Evolutionary conservation across 345 rosid species (phyloP), one percentile per base, ranked within the genome.

Genomic region (Trapa bicornis): DNA sequence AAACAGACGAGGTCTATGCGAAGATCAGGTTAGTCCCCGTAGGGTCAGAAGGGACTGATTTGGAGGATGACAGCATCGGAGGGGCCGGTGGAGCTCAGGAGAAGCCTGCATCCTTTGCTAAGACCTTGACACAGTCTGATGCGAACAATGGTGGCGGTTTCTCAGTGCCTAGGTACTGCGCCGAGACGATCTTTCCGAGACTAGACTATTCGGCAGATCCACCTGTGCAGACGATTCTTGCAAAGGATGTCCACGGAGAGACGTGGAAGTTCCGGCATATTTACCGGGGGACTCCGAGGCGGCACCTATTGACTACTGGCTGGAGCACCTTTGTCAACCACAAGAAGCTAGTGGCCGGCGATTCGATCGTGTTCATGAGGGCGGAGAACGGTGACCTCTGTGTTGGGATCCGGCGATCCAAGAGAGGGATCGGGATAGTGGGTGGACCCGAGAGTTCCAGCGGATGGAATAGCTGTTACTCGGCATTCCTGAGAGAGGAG

Each of bases 91-190:
- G 80, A 35, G 37, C 63, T n/a, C 83, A 75, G 48, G 88, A 85
- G 65, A 87, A 84, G 65, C 88, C 89, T 5, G 82, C 87, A 36
- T 88, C 89, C 15, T 88, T 88, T 74, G 95, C 91, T 3, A 88
- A 88, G 76, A 86, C 89, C 12, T 72, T 88, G 75, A 88, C 89
- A 29, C 87, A 86, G 47, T 88, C 95, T 0, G 95, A 88, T 76
- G 95, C 95, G 5, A 88, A 88, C 74, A 88, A 88, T 62, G 95
- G 95, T 13, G 95, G 95, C 1, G 91, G 95, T 3, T 88, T 88
- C 73, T 88, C 95, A 0, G 95, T 88, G 54, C 95, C 95, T 0
- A 77, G 95, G 72, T 88, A 88, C 57, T 88, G 95, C n/a, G 95
- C 95, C 0, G 95, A 88, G 80, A 86, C 91, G 10, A 88, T 88